These are phyloP conservation scores for Polygonum aviculare DNA, from an alignment of 148 eudicot genomes.

Conservation along the genomic window DNA sequence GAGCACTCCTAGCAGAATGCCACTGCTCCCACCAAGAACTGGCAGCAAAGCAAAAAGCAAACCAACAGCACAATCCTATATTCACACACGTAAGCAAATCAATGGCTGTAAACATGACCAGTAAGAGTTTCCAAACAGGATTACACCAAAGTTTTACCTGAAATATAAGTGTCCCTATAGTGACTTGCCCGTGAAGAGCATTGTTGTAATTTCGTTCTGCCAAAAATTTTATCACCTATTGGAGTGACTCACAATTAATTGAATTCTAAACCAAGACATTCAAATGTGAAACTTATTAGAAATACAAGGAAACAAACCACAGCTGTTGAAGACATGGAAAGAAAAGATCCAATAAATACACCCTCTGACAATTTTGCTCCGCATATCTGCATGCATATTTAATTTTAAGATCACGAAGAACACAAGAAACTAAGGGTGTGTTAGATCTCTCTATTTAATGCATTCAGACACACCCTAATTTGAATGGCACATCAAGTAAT, in stretches of 20 bases:
- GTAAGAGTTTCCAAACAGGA: background rate
- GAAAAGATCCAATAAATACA: conserved; percentile 90
- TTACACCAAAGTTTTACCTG: conserved; percentile 41
- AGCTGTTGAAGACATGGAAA: conserved; percentile 99
- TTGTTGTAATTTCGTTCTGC: conserved; percentile 65
- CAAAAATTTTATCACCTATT: conserved; percentile 79
- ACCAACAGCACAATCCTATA: conserved; percentile 99
- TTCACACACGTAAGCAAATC: conserved; percentile 17
- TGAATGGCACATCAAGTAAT: background rate
- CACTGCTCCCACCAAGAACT: conserved; percentile 88
- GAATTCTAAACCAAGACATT: background rate
- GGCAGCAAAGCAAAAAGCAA: conserved; percentile 96
- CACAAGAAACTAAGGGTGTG: background rate
- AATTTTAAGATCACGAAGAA: conserved; percentile 9
- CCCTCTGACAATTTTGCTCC: conserved; percentile 99
- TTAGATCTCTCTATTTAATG: too few species aligned
- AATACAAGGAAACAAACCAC: conserved; percentile 44
- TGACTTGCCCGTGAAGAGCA: conserved; percentile 93
- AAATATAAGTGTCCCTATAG: conserved; percentile 95
- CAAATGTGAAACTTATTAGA: conserved; percentile 12
- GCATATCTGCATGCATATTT: conserved; percentile 46
- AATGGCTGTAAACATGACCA: background rate
- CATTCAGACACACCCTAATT: background rate
- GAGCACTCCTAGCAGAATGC: conserved; percentile 64
- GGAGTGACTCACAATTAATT: background rate